Evolutionary conservation across 2,329 filamentous ascomycete genomes (phyloP).

Genomic region (Plenodomus biglobosus): DNA sequence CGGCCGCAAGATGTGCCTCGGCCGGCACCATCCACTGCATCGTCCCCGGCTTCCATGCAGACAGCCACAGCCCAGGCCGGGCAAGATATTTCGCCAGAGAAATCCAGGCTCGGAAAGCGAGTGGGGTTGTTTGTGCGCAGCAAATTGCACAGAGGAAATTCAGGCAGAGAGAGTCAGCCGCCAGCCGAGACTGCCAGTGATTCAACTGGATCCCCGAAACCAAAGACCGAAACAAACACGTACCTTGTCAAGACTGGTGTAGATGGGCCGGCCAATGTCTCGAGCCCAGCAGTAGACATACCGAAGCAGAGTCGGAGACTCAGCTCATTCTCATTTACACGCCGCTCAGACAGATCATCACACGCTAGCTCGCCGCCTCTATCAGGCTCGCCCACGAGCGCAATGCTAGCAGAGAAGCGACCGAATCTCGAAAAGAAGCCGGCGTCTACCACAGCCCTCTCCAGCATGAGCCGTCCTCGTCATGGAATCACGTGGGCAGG

Average conservation of each 20-base stretch:
- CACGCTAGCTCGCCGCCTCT: constrained; percentile 41
- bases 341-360: constrained; percentile 42
- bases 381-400: constrained; percentile 43
- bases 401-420: constrained; percentile 23
- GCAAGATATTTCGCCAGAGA: constrained; percentile 22
- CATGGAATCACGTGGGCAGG: constrained; percentile 37
- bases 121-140: constrained; percentile 39
- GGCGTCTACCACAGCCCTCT: constrained; percentile 34
- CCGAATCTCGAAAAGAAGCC: constrained; percentile 20
- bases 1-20: constrained; percentile 4
- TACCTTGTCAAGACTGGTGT: constrained; percentile 34
- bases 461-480: constrained; percentile 30
- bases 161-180: constrained; percentile 9
- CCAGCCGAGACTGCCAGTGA: constrained; percentile 3
- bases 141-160: constrained; percentile 17
- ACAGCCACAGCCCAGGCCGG: constrained; percentile 1
- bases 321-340: constrained; percentile 44
- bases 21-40: neutral
- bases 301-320: constrained; percentile 32
- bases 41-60: neutral
- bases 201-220: constrained; percentile 4
- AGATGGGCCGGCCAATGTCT: constrained; percentile 28
- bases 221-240: constrained; percentile 13
- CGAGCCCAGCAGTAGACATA: constrained; percentile 26
- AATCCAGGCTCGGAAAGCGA: constrained; percentile 34